Conservation (phyloP, 2,329 filamentous ascomycete genomes). For the Drechslerella coelobrocha region DNA sequence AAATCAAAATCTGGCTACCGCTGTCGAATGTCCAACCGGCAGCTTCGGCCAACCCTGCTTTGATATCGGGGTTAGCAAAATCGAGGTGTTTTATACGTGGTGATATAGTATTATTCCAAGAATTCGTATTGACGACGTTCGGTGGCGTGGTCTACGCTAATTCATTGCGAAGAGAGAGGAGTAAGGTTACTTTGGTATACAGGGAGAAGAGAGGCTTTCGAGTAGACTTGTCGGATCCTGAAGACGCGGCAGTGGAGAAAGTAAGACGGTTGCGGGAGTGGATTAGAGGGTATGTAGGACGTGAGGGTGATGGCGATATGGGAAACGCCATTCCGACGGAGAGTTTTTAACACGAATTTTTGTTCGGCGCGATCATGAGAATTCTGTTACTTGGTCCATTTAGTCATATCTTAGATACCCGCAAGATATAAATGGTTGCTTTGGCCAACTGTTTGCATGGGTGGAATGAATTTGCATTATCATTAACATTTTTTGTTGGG, state of each 20-base stretch:
- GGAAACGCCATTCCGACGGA: constrained; percentile 11
- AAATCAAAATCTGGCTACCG: constrained; percentile 34
- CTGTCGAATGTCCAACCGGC: neutral
- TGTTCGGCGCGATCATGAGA: too few species aligned
- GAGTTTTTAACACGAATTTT: constrained; percentile 16
- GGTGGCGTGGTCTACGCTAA: constrained; percentile 27
- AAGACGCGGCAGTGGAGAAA: constrained; percentile 33
- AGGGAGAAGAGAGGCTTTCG: constrained; percentile 24
- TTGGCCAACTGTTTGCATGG: neutral
- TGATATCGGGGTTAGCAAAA: constrained; percentile 10
- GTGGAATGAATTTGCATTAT: too few species aligned
- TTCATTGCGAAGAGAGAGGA: constrained; percentile 24
- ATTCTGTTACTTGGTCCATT: neutral
- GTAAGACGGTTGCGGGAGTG: constrained; percentile 36
- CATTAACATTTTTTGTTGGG: neutral
- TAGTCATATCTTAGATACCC: constrained; percentile 6
- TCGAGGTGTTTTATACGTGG: constrained; percentile 17
- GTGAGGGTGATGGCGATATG: constrained; percentile 15
- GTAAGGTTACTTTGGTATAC: constrained; percentile 25
- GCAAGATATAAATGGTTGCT: neutral
- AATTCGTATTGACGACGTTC: constrained; percentile 14
- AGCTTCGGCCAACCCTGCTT: constrained; percentile 1
- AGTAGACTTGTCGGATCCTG: constrained; percentile 29
- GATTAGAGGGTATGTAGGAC: constrained; percentile 29
- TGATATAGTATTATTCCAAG: constrained; percentile 37